A percentile compares a stretch with the other conserved stretches of the same genome.
These are phyloP conservation scores for Phytomonas sp. DNA, from an alignment of 208 protist genomes.

Conservation along the genomic window DNA sequence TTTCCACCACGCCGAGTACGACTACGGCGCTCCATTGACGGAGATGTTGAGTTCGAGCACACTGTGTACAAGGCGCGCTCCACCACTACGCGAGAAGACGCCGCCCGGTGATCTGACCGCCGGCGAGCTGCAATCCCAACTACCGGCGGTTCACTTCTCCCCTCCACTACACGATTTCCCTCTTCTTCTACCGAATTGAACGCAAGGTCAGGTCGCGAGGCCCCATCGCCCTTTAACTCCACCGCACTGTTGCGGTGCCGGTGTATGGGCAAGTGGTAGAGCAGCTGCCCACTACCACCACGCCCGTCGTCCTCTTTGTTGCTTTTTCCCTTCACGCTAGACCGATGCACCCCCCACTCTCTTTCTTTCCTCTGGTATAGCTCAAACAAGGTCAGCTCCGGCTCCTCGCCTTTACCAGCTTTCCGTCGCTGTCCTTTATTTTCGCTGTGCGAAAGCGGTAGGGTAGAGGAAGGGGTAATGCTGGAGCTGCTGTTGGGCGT, in stretches of 20 bases:
- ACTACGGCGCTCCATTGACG: constrained; percentile 19
- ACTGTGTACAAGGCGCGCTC: constrained; percentile 56
- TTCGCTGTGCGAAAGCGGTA: not conserved
- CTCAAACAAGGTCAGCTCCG: too few species aligned
- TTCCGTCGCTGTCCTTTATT: not conserved
- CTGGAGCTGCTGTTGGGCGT: constrained; percentile 1
- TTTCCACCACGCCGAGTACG: constrained; percentile 31
- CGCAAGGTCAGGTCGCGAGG: too few species aligned
- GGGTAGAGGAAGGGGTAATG: not conserved
- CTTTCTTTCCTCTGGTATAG: too few species aligned
- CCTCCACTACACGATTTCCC: constrained; percentile 7
- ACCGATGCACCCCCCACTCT: too few species aligned
- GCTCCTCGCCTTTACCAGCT: too few species aligned
- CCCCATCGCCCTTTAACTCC: constrained; percentile 15
- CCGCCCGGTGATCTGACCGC: constrained; percentile 38
- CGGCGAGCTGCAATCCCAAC: constrained; percentile 52
- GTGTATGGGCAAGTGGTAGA: constrained; percentile 9
- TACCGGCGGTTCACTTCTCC: constrained; percentile 13
- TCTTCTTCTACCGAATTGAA: not conserved
- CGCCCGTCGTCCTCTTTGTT: constrained; percentile 6
- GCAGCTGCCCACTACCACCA: not conserved
- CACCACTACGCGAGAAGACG: constrained; percentile 23
- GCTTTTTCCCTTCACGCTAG: constrained; percentile 23
- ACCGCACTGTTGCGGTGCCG: constrained; percentile 22
- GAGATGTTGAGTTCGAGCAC: constrained; percentile 35